These are phyloP conservation scores for Calocybe gangraenosa DNA, from an alignment of 768 basidiomycete species.

Conservation along the genomic window DNA sequence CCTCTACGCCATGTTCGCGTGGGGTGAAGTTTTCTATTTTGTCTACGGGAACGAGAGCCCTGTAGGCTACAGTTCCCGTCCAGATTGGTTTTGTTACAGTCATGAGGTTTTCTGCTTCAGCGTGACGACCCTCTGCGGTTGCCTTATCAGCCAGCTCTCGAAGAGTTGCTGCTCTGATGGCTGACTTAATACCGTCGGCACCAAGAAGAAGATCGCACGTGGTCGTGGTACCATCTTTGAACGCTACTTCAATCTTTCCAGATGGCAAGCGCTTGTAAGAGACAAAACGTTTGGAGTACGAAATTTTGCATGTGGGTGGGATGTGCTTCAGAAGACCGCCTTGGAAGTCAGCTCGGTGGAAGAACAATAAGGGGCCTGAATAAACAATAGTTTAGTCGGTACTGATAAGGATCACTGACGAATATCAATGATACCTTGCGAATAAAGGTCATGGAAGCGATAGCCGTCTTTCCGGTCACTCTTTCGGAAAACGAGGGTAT, in stretches of 20 bases:
- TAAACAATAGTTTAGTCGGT: neutral
- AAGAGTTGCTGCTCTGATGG: constrained; percentile 25
- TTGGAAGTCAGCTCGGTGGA: constrained; percentile 52
- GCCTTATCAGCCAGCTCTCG: constrained; percentile 12
- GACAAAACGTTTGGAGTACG: constrained; percentile 39
- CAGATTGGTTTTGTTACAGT: constrained; percentile 29
- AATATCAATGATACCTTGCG: constrained; percentile 22
- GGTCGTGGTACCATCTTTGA: constrained; percentile 41
- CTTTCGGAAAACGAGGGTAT: constrained; percentile 26
- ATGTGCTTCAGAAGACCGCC: constrained; percentile 37
- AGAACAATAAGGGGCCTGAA: constrained; percentile 21
- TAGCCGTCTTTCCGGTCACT: constrained; percentile 26
- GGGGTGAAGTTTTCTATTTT: constrained; percentile 16
- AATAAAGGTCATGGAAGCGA: constrained; percentile 21
- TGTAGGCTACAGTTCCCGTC: constrained; percentile 37
- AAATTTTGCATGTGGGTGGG: constrained; percentile 25
- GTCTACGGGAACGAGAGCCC: constrained; percentile 25
- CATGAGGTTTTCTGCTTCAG: constrained; percentile 5
- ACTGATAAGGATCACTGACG: neutral
- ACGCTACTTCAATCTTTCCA: constrained; percentile 25
- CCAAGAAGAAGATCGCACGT: constrained; percentile 46
- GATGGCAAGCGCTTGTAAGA: constrained; percentile 29
- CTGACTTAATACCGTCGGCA: constrained; percentile 33
- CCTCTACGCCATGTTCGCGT: constrained; percentile 16
- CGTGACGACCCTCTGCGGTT: constrained; percentile 4